Conservation (phyloP, 2,329 filamentous ascomycete species). For the Camptophora hylomeconis region DNA sequence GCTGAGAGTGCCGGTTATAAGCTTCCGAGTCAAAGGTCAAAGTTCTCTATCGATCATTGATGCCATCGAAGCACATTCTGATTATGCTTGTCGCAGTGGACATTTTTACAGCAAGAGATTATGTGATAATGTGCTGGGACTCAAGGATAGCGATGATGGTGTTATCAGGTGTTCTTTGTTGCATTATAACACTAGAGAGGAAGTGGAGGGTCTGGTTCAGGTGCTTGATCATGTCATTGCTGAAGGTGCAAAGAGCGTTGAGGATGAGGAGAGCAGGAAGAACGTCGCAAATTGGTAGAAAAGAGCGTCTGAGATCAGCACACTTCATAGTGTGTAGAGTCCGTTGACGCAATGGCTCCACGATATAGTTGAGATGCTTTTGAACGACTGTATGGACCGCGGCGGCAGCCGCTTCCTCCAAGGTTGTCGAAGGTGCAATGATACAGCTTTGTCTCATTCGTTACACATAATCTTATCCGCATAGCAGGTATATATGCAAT, state of each 20-base stretch:
- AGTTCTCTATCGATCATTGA: conserved; percentile 42
- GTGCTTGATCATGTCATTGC: conserved; percentile 17
- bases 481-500: too few species aligned
- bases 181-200: conserved; percentile 52
- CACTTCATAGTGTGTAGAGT: too few species aligned
- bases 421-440: too few species aligned
- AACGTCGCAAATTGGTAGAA: conserved; percentile 12
- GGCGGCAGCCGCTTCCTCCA: too few species aligned
- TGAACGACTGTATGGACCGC: too few species aligned
- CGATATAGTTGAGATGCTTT: too few species aligned
- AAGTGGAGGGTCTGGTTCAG: conserved; percentile 16
- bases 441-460: too few species aligned
- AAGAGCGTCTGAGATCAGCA: neutral
- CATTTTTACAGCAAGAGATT: conserved; percentile 56
- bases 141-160: conserved; percentile 44
- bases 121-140: conserved; percentile 43
- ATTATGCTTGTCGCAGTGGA: conserved; percentile 53
- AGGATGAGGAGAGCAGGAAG: conserved; percentile 10
- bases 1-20: conserved; percentile 51
- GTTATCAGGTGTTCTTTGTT: conserved; percentile 58
- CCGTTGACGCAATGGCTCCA: too few species aligned
- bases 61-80: conserved; percentile 44
- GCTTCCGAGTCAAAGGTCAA: conserved; percentile 48
- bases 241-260: conserved; percentile 11
- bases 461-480: too few species aligned